phyloP scores from a whole-genome alignment of 2,329 filamentous ascomycete genomes.

The Aspergillus pseudoterreus region DNA sequence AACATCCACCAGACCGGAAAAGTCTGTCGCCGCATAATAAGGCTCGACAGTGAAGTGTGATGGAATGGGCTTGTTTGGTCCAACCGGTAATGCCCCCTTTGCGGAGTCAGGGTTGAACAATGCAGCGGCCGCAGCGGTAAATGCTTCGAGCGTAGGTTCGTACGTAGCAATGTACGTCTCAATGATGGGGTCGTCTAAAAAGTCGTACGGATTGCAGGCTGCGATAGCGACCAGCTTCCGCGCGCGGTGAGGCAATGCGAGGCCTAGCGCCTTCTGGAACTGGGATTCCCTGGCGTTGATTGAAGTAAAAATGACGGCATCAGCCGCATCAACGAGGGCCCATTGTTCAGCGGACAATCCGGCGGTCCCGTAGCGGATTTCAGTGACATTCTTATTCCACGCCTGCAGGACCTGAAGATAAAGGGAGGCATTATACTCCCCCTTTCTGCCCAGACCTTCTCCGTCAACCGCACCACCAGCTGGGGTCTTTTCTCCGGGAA shows the following conservation, averaged over 20 bases:
- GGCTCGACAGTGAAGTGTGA: slow-evolving; percentile 10
- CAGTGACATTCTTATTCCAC: slow-evolving; percentile 22
- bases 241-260: slow-evolving; percentile 27
- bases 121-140: slow-evolving; percentile 35
- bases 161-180: slow-evolving; percentile 44
- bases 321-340: slow-evolving; percentile 30
- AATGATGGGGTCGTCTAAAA: slow-evolving; percentile 33
- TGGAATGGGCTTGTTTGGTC: slow-evolving; percentile 12
- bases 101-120: slow-evolving; percentile 35
- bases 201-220: slow-evolving; percentile 44
- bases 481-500: slow-evolving; percentile 32
- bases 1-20: slow-evolving; percentile 25
- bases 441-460: slow-evolving; percentile 32
- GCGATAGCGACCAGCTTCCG: slow-evolving; percentile 37
- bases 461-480: slow-evolving; percentile 38
- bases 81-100: slow-evolving; percentile 36
- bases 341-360: slow-evolving; percentile 30
- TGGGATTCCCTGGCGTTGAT: slow-evolving; percentile 37
- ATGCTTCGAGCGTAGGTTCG: slow-evolving; percentile 43
- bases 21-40: slow-evolving; percentile 23
- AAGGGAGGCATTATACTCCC: slow-evolving; percentile 26
- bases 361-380: slow-evolving; percentile 32
- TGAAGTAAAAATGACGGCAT: slow-evolving; percentile 39
- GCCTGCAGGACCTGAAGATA: slow-evolving; percentile 32
- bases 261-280: slow-evolving; percentile 35